Base-by-base conservation (phyloP, 1,284 basidiomycete genomes). In the Tilletiopsis washingtonensis region DNA sequence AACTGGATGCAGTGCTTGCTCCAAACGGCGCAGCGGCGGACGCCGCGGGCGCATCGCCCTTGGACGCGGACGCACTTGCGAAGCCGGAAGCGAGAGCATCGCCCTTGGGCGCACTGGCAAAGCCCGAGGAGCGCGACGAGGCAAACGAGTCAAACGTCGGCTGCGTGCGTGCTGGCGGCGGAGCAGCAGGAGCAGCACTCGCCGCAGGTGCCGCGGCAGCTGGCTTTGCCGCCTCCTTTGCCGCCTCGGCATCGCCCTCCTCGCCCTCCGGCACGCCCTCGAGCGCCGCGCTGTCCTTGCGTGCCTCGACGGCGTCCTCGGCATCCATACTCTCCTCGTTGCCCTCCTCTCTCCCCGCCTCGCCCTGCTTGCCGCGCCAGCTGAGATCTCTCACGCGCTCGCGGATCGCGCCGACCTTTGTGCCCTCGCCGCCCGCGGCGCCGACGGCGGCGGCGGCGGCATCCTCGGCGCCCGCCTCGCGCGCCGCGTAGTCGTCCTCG, bases 331-430 rank as follows among this genome's bases (percentile, higher is more conserved):
- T 26, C 11, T 34, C 43, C 21, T 42, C 48, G 4, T 23, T 14
- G 9, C 43, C 48, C 20, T 39, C 43, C 25, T 50, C 34, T n/a
- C 48, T 29, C 47, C 61, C 62, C 25, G n/a, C n/a, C n/a, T n/a
- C n/a, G n/a, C n/a, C n/a, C n/a, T n/a, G n/a, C n/a, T n/a, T n/a
- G n/a, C n/a, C n/a, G n/a, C n/a, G n/a, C 43, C 59, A 64, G 53
- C 57, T 66, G 19, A 67, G 21, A 34, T 66, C 57, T 23, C 61
- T 44, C 21, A 66, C 65, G 43, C 61, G 58, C 38, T 66, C 52
- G 38, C 63, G 57, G 37, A 67, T 67, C 15, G 64, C 63, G 2
- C 65, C 63, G 9, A 67, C 65, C 43, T 59, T 63, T 45, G 66
- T 61, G 17, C 58, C 57, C 27, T 65, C 36, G 37, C 26, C 17